Percentiles rank a stretch among this genome's conserved stretches.
Conservation (phyloP, 2,329 filamentous ascomycete genomes). For the Neofusicoccum umdonicola region DNA sequence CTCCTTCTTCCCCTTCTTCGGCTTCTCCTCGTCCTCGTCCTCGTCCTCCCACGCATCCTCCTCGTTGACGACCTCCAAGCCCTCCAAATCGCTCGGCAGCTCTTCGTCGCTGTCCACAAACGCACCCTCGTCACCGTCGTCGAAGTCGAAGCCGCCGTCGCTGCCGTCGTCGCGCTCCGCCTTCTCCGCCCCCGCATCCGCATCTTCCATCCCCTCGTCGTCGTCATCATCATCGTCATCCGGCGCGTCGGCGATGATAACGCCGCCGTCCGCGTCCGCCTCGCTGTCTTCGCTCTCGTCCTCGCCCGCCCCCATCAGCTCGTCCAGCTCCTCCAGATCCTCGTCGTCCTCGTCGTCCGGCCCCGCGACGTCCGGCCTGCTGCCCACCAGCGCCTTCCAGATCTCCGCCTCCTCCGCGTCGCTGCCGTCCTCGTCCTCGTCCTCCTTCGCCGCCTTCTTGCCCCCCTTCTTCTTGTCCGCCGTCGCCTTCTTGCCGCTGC, state of each 20-base stretch:
- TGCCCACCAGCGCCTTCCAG: conserved; percentile 85
- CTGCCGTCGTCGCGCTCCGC: conserved; percentile 32
- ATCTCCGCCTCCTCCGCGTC: conserved; percentile 77
- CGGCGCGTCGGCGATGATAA: conserved; percentile 42
- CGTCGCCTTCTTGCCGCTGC: conserved; percentile 51
- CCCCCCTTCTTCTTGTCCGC: conserved; percentile 56
- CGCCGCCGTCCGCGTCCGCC: conserved; percentile 46
- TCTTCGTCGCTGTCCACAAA: conserved; percentile 57
- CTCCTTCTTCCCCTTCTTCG: conserved; percentile 40
- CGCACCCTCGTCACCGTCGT: conserved; percentile 54
- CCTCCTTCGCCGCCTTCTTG: conserved; percentile 40
- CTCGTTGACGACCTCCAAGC: conserved; percentile 40
- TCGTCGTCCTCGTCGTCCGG: conserved; percentile 57
- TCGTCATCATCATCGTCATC: conserved; percentile 41
- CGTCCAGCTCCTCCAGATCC: conserved; percentile 54
- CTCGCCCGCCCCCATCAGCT: conserved; percentile 45
- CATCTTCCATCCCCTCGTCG: conserved; percentile 44
- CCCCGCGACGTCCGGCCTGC: conserved; percentile 72
- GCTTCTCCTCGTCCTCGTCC: conserved; percentile 36
- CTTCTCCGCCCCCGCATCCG: conserved; percentile 31
- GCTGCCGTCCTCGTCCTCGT: conserved; percentile 47
- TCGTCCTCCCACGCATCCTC: conserved; percentile 45
- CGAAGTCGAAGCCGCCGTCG: conserved; percentile 34
- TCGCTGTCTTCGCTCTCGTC: conserved; percentile 47
- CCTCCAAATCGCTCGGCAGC: conserved; percentile 50